Evolutionary conservation across 305 asterid genomes (phyloP).

Genomic region (Fraxinus latifolia): DNA sequence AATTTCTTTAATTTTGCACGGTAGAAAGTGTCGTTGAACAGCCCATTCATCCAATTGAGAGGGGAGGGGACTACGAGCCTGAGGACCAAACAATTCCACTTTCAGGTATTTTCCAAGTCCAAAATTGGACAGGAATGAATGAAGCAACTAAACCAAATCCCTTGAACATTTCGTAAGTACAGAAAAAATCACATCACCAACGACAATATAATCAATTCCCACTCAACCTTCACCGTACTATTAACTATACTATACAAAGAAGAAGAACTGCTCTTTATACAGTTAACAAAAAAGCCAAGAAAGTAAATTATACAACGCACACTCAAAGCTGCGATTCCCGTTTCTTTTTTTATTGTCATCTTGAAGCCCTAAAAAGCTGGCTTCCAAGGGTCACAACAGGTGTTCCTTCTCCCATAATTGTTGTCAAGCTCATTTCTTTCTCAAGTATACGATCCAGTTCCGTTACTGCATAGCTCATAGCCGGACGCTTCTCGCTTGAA

Average conservation of each 20-base stretch:
- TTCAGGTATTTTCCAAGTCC: too few relatives aligned
- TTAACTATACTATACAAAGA: constrained; percentile 13
- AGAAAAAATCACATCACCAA: too few relatives aligned
- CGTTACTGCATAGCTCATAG: constrained; percentile 59
- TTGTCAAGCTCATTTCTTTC: constrained; percentile 85
- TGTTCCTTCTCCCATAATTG: constrained; percentile 88
- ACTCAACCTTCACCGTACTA: not conserved
- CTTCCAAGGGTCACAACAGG: constrained; percentile 83
- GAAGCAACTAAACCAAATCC: not conserved
- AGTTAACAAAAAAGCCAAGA: constrained; percentile 44
- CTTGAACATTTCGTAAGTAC: not conserved
- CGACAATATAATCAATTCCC: too few relatives aligned
- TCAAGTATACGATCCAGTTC: constrained; percentile 78
- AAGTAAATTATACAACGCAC: constrained; percentile 32
- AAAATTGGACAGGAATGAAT: too few relatives aligned
- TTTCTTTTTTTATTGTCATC: constrained; percentile 17
- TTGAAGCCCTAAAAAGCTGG: constrained; percentile 76
- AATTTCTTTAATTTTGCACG: too few relatives aligned
- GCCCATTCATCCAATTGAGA: too few relatives aligned
- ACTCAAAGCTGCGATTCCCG: constrained; percentile 20
- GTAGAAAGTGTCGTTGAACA: too few relatives aligned
- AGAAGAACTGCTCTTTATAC: constrained; percentile 70
- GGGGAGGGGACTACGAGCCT: too few relatives aligned
- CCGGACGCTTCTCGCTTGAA: constrained; percentile 71
- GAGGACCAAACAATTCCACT: too few relatives aligned